phyloP scores from a whole-genome alignment of 2,329 filamentous ascomycete species.

The Cladosporium sp. region DNA sequence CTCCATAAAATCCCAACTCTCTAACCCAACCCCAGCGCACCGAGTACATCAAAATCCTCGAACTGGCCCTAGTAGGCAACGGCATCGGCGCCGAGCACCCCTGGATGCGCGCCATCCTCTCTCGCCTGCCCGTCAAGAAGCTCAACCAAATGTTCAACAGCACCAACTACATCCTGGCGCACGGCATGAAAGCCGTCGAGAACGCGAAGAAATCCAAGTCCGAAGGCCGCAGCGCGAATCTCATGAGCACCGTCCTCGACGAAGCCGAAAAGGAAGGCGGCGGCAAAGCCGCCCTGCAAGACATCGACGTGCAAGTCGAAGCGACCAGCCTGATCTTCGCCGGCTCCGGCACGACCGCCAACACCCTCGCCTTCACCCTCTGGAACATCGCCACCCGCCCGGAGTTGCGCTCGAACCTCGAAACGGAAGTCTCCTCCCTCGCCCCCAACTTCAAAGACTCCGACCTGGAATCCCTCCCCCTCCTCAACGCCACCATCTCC shows the following conservation, averaged over 20 bases:
- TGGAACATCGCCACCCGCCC: conserved; percentile 27
- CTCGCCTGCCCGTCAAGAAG: conserved; percentile 20
- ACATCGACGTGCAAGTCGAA: conserved; percentile 26
- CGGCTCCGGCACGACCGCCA: conserved; percentile 30
- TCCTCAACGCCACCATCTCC: conserved; percentile 30
- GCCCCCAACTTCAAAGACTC: conserved; percentile 18
- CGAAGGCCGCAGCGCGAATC: conserved; percentile 21
- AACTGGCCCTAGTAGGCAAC: conserved; percentile 26
- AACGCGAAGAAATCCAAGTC: conserved; percentile 20
- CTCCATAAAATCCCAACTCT: conserved; percentile 30
- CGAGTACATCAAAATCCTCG: conserved; percentile 31
- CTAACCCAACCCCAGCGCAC: conserved; percentile 16
- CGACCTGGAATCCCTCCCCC: conserved; percentile 19
- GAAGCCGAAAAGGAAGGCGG: conserved; percentile 26
- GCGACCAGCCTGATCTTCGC: conserved; percentile 28
- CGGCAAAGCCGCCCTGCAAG: conserved; percentile 20
- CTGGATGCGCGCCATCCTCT: conserved; percentile 21
- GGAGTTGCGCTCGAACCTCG: conserved; percentile 19
- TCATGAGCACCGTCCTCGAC: conserved; percentile 21
- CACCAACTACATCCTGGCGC: conserved; percentile 19
- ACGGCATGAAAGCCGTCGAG: conserved; percentile 23
- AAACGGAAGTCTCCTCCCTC: conserved; percentile 23
- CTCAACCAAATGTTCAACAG: conserved; percentile 21
- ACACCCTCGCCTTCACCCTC: conserved; percentile 27
- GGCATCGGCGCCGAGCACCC: conserved; percentile 32